Evolutionary conservation across 768 basidiomycete species (phyloP).

Genomic region (Hericium rajendrae): DNA sequence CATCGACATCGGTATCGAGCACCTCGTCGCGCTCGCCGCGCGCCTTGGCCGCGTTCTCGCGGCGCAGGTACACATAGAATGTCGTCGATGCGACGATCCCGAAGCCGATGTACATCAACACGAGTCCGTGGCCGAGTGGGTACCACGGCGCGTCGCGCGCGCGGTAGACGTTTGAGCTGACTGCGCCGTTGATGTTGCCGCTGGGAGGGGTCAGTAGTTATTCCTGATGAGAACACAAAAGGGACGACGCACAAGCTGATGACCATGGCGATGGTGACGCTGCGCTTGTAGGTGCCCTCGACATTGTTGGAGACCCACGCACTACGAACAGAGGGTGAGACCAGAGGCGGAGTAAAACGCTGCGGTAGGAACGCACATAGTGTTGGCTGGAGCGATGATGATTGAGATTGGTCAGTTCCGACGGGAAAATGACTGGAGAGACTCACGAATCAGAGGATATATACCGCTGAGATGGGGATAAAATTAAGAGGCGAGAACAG

Average conservation of each 20-base stretch:
- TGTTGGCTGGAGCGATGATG: conserved; percentile 36
- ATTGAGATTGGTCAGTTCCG: neutral
- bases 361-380: conserved; percentile 30
- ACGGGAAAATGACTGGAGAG: neutral
- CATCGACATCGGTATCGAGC: conserved; percentile 37
- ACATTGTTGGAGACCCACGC: conserved; percentile 61
- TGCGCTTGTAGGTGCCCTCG: conserved; percentile 70
- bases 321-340: conserved; percentile 15
- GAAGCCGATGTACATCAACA: conserved; percentile 62
- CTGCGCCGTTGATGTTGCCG: conserved; percentile 69
- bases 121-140: conserved; percentile 49
- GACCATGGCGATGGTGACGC: conserved; percentile 60
- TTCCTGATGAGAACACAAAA: neutral
- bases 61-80: conserved; percentile 34
- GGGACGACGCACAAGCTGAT: conserved; percentile 44
- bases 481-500: neutral
- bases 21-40: conserved; percentile 62
- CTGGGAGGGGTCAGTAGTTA: conserved; percentile 21
- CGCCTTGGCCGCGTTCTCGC: conserved; percentile 58
- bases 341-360: neutral
- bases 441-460: conserved; percentile 62
- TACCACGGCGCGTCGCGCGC: conserved; percentile 61
- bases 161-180: conserved; percentile 70
- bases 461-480: conserved; percentile 40
- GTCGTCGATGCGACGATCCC: conserved; percentile 40